These are phyloP conservation scores for Nakaseomyces sp. DNA, from an alignment of 1,139 yeast genomes.

Conservation along the genomic window DNA sequence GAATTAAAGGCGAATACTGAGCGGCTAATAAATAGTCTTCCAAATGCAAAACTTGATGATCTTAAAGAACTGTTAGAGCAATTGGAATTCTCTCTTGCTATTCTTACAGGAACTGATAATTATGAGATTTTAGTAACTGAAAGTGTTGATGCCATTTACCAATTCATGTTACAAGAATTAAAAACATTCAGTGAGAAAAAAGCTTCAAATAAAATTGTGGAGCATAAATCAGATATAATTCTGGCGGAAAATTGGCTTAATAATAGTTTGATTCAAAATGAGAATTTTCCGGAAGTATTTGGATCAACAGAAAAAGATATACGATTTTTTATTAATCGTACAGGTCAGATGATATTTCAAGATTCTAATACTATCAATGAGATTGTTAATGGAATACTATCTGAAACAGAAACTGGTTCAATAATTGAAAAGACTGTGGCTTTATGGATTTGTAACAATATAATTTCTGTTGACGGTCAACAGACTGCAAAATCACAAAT, in stretches of 20 bases:
- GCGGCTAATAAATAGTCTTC: background rate
- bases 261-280: slow-evolving; percentile 7
- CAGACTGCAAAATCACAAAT: slow-evolving; percentile 1
- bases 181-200: background rate
- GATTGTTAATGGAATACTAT: slow-evolving; percentile 10
- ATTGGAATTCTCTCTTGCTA: background rate
- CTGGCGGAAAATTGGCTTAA: background rate
- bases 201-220: background rate
- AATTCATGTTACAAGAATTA: background rate
- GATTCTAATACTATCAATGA: slow-evolving; percentile 6
- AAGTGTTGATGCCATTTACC: background rate
- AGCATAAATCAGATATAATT: slow-evolving; percentile 2
- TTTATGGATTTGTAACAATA: slow-evolving; percentile 29
- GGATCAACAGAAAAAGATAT: slow-evolving; percentile 11
- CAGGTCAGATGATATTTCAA: slow-evolving; percentile 16
- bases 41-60: background rate
- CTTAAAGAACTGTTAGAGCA: background rate
- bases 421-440: slow-evolving; percentile 18
- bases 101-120: background rate
- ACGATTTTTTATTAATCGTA: slow-evolving; percentile 15
- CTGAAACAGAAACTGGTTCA: slow-evolving; percentile 13
- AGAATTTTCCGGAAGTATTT: background rate
- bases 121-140: background rate
- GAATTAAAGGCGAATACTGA: background rate
- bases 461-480: slow-evolving; percentile 21